These are phyloP conservation scores for Pyrrhoderma noxium DNA, from an alignment of 1,284 basidiomycete genomes.

Conservation along the genomic window DNA sequence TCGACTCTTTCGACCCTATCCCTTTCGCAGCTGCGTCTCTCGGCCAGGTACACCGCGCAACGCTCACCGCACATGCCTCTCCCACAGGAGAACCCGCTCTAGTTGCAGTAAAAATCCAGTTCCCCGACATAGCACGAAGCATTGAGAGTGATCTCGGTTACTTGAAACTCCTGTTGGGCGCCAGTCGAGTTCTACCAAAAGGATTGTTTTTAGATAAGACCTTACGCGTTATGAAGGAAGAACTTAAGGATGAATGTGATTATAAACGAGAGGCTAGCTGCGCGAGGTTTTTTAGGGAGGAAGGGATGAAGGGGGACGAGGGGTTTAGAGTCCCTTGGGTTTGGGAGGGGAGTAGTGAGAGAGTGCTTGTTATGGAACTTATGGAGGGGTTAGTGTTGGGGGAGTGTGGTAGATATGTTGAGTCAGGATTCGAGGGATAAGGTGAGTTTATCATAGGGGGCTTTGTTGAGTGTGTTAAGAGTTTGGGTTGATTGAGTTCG, in stretches of 20 bases:
- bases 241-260: slow-evolving; percentile 93
- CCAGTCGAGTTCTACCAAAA: slow-evolving; percentile 74
- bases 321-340: slow-evolving; percentile 85
- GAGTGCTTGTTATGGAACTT: slow-evolving; percentile 86
- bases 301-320: slow-evolving; percentile 48
- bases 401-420: slow-evolving; percentile 45
- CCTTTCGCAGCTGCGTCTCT: slow-evolving; percentile 97
- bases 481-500: no score
- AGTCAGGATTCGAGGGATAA: slow-evolving; percentile 67
- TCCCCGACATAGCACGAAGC: slow-evolving; percentile 84
- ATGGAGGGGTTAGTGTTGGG: slow-evolving; percentile 78
- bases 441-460: no score
- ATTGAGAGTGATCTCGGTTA: slow-evolving; percentile 88
- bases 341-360: slow-evolving; percentile 72
- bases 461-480: no score
- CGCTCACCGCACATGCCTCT: slow-evolving; percentile 43
- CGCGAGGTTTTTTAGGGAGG: slow-evolving; percentile 52
- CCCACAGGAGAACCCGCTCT: slow-evolving; percentile 46
- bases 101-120: slow-evolving; percentile 95
- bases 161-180: slow-evolving; percentile 76
- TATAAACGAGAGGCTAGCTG: slow-evolving; percentile 85
- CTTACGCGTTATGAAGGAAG: slow-evolving; percentile 81
- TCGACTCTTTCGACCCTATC: slow-evolving; percentile 72
- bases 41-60: slow-evolving; percentile 88
- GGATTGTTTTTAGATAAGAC: slow-evolving; percentile 89